Evolutionary conservation across 73 alveolate genomes (phyloP).

Genomic region (Stentor roeselii): DNA sequence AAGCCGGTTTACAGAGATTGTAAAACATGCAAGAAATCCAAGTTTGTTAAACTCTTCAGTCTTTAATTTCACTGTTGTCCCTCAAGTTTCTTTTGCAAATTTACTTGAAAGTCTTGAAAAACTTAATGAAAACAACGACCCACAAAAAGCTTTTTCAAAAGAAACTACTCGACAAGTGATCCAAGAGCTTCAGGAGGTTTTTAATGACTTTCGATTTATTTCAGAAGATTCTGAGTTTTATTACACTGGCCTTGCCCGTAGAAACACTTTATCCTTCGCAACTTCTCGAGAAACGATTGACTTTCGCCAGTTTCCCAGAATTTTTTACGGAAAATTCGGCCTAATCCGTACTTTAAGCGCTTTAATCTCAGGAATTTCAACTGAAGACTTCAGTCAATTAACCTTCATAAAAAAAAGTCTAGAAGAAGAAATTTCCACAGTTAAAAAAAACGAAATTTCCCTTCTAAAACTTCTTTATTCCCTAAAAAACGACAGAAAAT

Average conservation of each 20-base stretch:
- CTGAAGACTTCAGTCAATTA: background rate
- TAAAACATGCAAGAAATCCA: background rate
- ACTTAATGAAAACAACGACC: too few relatives aligned
- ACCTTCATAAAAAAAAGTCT: too few relatives aligned
- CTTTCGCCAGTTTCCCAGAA: background rate
- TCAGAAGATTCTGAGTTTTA: background rate
- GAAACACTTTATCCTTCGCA: background rate
- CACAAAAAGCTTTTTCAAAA: too few relatives aligned
- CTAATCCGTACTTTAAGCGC: background rate
- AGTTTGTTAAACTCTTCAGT: background rate
- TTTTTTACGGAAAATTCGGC: background rate
- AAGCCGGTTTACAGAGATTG: background rate
- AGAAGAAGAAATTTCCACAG: background rate
- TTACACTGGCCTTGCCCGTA: background rate
- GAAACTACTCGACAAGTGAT: background rate
- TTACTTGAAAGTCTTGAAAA: background rate
- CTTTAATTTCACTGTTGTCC: background rate
- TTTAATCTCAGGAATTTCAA: background rate
- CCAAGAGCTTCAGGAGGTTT: background rate
- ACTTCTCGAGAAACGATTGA: background rate
- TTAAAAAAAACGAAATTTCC: background rate
- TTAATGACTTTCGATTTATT: background rate
- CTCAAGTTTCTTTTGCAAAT: background rate
- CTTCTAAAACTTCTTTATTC: background rate
- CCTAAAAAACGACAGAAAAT: background rate